phyloP scores from a whole-genome alignment of 768 basidiomycete genomes.

The Leccinellum albellum region DNA sequence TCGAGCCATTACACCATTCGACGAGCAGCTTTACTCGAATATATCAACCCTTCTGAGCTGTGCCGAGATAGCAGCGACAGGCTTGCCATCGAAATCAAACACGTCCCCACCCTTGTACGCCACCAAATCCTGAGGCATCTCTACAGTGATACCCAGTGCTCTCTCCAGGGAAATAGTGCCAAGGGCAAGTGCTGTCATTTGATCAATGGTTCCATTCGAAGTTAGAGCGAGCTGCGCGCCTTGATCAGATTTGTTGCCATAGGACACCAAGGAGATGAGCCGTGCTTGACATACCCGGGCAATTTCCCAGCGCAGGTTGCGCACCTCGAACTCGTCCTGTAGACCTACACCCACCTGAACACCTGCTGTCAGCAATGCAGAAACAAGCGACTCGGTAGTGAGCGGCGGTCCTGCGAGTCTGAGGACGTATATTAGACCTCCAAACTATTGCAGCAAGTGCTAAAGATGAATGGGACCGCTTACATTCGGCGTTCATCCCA shows the following conservation, averaged over 20 bases:
- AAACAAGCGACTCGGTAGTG: conserved; percentile 50
- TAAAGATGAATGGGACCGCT: conserved; percentile 16
- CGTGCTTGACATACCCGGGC: conserved; percentile 32
- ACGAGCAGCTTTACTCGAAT: no score
- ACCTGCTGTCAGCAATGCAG: conserved; percentile 50
- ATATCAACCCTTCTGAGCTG: conserved; percentile 20
- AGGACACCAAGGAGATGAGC: not conserved
- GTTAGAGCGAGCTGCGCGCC: conserved; percentile 35
- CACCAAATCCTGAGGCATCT: conserved; percentile 35
- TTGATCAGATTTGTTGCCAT: not conserved
- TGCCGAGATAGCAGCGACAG: conserved; percentile 35
- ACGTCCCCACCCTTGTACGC: conserved; percentile 37
- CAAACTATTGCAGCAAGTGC: not conserved
- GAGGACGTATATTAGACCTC: not conserved
- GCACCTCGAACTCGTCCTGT: conserved; percentile 29
- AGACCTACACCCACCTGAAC: conserved; percentile 63
- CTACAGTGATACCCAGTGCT: conserved; percentile 34
- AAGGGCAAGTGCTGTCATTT: conserved; percentile 34
- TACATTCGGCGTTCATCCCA: conserved; percentile 70
- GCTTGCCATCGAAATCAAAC: conserved; percentile 37
- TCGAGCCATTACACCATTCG: no score
- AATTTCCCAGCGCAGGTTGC: conserved; percentile 36
- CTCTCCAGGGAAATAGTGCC: conserved; percentile 41
- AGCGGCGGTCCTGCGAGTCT: conserved; percentile 71
- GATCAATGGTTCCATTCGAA: conserved; percentile 36